These are phyloP conservation scores for Ganoderma resinaceum DNA, from an alignment of 1,284 basidiomycete species.

Conservation along the genomic window DNA sequence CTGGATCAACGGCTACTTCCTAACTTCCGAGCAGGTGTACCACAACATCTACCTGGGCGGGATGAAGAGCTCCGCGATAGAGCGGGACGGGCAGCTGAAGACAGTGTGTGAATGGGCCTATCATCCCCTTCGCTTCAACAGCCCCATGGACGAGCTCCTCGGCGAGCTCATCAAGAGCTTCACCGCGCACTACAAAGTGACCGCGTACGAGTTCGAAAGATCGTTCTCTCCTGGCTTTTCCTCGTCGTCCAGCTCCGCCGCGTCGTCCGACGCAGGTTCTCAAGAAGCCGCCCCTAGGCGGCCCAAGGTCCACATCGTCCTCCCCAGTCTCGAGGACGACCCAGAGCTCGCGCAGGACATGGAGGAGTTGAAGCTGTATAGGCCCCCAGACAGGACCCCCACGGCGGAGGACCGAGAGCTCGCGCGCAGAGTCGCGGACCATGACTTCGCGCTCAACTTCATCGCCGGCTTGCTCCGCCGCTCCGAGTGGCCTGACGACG, in stretches of 20 bases:
- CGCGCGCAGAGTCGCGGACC: neutral
- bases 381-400: neutral
- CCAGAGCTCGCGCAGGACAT: neutral
- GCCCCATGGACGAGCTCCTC: conserved; percentile 4
- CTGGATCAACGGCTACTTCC: neutral
- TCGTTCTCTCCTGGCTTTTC: neutral
- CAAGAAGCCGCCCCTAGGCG: neutral
- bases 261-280: neutral
- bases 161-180: neutral
- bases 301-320: neutral
- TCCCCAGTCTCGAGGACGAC: neutral
- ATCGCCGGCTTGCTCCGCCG: neutral
- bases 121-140: neutral
- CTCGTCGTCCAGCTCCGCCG: neutral
- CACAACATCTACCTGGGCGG: neutral
- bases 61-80: neutral
- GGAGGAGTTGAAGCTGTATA: neutral
- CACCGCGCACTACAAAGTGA: neutral
- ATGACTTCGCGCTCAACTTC: neutral
- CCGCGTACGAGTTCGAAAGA: neutral
- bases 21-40: neutral
- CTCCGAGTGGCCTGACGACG: neutral
- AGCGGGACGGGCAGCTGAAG: neutral
- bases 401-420: neutral
- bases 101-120: neutral